Percentiles rank a stretch among this genome's conserved stretches.
Conservation (phyloP, 1,139 yeast genomes). For the Hemisphaericaspora xylofermentans region DNA sequence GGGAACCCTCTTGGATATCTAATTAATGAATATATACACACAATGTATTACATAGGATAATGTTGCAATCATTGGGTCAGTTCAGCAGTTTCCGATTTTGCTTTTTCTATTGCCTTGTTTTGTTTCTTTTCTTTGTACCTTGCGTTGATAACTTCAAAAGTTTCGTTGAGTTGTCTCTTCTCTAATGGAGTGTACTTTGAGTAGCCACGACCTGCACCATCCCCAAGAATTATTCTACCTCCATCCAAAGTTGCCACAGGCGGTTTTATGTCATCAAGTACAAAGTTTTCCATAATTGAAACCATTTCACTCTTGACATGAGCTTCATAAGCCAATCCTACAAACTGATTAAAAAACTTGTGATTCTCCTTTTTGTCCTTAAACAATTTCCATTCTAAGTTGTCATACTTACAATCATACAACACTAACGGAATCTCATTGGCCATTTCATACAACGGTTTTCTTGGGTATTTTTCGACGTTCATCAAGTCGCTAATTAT, state of each 20-base stretch:
- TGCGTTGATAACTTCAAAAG: conserved; percentile 65
- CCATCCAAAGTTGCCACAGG: not conserved
- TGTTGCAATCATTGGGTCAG: not conserved
- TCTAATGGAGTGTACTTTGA: conserved; percentile 57
- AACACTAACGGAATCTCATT: conserved; percentile 86
- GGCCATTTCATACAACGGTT: conserved; percentile 89
- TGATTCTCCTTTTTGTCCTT: conserved; percentile 12
- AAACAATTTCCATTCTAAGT: conserved; percentile 61
- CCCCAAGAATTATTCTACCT: conserved; percentile 55
- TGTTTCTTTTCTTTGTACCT: conserved; percentile 54
- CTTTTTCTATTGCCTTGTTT: conserved; percentile 9
- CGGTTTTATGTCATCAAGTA: conserved; percentile 16
- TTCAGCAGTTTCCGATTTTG: not conserved
- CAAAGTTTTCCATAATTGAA: conserved; percentile 27
- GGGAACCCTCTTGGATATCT: conserved; percentile 56
- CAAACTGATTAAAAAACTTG: conserved; percentile 30
- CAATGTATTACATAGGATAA: not conserved
- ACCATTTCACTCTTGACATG: conserved; percentile 37
- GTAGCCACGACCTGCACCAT: conserved; percentile 64
- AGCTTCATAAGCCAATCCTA: conserved; percentile 32
- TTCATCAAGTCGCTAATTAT: conserved; percentile 62
- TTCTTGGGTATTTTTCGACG: conserved; percentile 55
- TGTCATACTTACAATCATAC: conserved; percentile 79
- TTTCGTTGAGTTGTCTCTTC: conserved; percentile 58
- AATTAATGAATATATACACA: conserved; percentile 10